Base-by-base conservation (phyloP, 495 filamentous ascomycete species). In the Neurospora africana region DNA sequence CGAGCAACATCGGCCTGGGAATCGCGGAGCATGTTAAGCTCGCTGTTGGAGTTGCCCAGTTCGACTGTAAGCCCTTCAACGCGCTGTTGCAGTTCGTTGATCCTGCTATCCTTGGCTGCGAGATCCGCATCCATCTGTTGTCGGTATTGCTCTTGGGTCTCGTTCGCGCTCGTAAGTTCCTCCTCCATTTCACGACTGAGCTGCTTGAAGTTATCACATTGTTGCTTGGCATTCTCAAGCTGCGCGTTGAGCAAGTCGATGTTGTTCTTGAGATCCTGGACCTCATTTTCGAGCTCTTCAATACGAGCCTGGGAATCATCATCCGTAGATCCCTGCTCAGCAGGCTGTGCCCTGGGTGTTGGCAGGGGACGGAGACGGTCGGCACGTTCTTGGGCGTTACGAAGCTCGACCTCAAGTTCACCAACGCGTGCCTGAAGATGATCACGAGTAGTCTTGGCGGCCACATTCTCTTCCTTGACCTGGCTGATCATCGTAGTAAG, bases 181-280 rank as follows among this genome's bases (percentile, higher is more conserved):
- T 98, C 94, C 77, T 99, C 95, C n/a, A 91, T 89, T 19, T 88
- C 85, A 76, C 93, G 91, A 75, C 92, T 92, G 77, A 98, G 94
- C n/a, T 88, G 87, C 76, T 92, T 93, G 84, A 96, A 97, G 74
- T 92, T 90, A 78, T 97, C 93, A 38, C 89, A 90, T 74, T 96
- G 89, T 38, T 87, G 85, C 79, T 92, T 92, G 13, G 92, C 87
- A 76, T 89, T 89, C 72, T 95, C 89, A 23, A 98, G 84, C 72
- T 98, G 92, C 35, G 86, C 87, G 74, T 86, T 90, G 11, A 89
- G 86, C 40, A 95, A 81, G 38, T 95, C 92, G 23, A 98, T 84
- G 73, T 92, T 90, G 69, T 91, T 90, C 78, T 92, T 94, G 68
- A 98, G 85, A 72, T 97, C 92, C 1, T 91, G 89, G 27, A 95